These are phyloP conservation scores for Betula pendula DNA, from an alignment of 306 rosid genomes.

Conservation along the genomic window DNA sequence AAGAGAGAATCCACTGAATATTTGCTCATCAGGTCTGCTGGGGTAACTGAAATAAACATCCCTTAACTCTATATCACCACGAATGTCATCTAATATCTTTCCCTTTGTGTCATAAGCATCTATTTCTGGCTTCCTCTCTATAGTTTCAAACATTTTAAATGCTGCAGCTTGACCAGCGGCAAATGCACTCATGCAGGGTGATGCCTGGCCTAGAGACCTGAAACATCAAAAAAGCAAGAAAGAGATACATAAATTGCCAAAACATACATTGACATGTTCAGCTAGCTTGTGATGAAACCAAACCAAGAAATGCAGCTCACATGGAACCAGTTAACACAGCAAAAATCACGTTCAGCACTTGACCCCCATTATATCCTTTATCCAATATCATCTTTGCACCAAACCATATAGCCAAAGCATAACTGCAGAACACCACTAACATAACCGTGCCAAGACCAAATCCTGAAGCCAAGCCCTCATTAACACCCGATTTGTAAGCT, in stretches of 20 bases:
- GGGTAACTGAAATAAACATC: conserved; percentile 35
- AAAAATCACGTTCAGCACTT: conserved; percentile 47
- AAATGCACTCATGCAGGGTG: conserved; percentile 56
- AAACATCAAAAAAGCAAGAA: neutral
- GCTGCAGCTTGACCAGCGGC: conserved; percentile 69
- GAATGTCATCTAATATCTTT: conserved; percentile 25
- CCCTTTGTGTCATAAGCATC: conserved; percentile 50
- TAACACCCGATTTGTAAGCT: conserved; percentile 69
- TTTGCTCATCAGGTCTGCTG: conserved; percentile 34
- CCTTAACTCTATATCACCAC: conserved; percentile 29
- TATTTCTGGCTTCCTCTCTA: conserved; percentile 48
- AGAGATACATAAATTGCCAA: neutral
- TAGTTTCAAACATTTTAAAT: conserved; percentile 58
- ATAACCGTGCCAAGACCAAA: conserved; percentile 53
- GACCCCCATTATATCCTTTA: conserved; percentile 67
- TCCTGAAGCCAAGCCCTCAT: conserved; percentile 69
- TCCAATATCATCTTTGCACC: conserved; percentile 73
- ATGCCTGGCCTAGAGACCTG: conserved; percentile 61
- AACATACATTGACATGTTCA: neutral
- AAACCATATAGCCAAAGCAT: conserved; percentile 64
- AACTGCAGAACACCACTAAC: conserved; percentile 44
- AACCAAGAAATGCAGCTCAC: conserved; percentile 41
- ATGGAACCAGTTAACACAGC: conserved; percentile 65
- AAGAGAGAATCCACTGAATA: conserved; percentile 48
- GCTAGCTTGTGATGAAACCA: neutral